Percentiles rank a stretch among this genome's conserved stretches.
Conservation (phyloP, 2,329 filamentous ascomycete genomes). For the Colletotrichum musae region DNA sequence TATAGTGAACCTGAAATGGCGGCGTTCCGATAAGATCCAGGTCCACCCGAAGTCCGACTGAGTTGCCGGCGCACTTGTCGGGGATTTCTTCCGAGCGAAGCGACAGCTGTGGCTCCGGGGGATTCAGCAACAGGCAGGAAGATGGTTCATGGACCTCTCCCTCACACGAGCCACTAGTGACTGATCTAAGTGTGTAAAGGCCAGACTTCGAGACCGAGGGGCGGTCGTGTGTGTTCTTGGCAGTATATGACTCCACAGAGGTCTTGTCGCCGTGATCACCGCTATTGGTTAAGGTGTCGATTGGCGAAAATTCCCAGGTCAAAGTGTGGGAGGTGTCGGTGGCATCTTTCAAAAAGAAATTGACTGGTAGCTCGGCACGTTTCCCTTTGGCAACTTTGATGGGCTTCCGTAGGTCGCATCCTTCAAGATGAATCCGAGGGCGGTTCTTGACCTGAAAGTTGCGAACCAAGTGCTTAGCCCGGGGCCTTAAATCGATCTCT, state of each 20-base stretch:
- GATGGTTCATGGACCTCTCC: conserved; percentile 95
- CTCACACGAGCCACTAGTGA: conserved; percentile 84
- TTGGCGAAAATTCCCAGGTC: conserved; percentile 85
- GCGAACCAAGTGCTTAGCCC: conserved; percentile 77
- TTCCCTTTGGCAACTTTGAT: conserved; percentile 87
- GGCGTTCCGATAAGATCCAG: conserved; percentile 93
- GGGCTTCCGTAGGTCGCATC: conserved; percentile 85
- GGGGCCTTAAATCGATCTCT: conserved; percentile 76
- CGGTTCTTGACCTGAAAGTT: conserved; percentile 89
- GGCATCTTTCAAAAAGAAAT: conserved; percentile 72
- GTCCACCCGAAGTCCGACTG: conserved; percentile 90
- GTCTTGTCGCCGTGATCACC: conserved; percentile 78
- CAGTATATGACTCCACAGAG: conserved; percentile 69
- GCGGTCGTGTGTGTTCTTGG: conserved; percentile 74
- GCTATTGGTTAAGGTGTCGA: conserved; percentile 76
- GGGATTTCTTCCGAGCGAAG: conserved; percentile 86
- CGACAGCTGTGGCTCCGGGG: conserved; percentile 84
- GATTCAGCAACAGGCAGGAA: conserved; percentile 93
- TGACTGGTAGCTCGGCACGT: conserved; percentile 77
- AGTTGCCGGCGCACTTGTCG: conserved; percentile 95
- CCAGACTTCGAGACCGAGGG: conserved; percentile 83
- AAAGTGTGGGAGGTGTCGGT: conserved; percentile 79
- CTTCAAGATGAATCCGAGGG: conserved; percentile 78
- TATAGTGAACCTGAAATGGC: conserved; percentile 88
- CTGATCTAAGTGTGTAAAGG: conserved; percentile 86